Percentiles rank a stretch among this genome's conserved stretches.
Evolutionary conservation across 1,139 yeast species (phyloP).

Genomic region (Nadsonia starkeyi-henricii): DNA sequence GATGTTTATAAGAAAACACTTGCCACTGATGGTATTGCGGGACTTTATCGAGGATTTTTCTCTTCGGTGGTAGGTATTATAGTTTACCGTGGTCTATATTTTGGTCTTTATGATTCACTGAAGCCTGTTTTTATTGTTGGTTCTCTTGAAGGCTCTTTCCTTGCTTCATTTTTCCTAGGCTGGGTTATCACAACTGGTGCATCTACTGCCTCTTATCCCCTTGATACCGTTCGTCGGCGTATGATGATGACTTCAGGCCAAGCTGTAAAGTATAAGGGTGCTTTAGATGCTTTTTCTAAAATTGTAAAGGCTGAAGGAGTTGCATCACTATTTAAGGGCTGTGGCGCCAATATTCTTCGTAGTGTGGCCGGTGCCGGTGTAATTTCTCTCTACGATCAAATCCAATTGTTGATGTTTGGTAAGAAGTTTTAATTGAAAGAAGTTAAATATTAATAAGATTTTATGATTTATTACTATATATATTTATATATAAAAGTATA

Average conservation of each 20-base stretch:
- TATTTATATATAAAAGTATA: no score
- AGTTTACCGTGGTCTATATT: conserved; percentile 75
- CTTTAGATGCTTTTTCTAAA: conserved; percentile 57
- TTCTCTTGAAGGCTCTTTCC: conserved; percentile 53
- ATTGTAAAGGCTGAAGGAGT: conserved; percentile 64
- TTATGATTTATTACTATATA: no score
- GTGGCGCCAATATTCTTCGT: conserved; percentile 78
- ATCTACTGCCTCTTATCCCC: conserved; percentile 68
- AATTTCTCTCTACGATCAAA: conserved; percentile 64
- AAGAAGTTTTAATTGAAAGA: conserved; percentile 40
- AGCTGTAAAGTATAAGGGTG: conserved; percentile 62
- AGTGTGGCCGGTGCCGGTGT: conserved; percentile 86
- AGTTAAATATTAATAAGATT: not conserved
- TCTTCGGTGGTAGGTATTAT: conserved; percentile 70
- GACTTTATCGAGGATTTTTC: conserved; percentile 74
- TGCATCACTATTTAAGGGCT: conserved; percentile 63
- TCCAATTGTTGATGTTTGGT: conserved; percentile 60
- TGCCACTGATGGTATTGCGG: conserved; percentile 63
- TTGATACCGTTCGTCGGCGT: conserved; percentile 75
- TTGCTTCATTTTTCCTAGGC: conserved; percentile 64
- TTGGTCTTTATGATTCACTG: conserved; percentile 66
- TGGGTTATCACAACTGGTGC: conserved; percentile 71
- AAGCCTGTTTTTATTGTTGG: conserved; percentile 66
- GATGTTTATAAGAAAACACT: conserved; percentile 69
- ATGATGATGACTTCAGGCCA: conserved; percentile 82